Base-by-base conservation (phyloP, 2,329 filamentous ascomycete genomes). In the Zymoseptoria tritici region DNA sequence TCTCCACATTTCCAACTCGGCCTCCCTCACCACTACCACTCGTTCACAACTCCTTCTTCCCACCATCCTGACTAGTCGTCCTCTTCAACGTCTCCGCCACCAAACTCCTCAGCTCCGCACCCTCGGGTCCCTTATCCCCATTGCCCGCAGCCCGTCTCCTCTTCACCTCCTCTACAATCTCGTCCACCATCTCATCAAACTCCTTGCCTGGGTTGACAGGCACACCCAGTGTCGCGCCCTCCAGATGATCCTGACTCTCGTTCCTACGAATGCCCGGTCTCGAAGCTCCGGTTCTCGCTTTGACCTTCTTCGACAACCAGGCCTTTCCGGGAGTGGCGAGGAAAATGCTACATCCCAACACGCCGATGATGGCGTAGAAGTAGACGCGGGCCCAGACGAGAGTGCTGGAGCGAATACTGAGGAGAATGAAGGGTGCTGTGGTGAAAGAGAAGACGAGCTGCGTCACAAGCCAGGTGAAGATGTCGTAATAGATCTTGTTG, bases 401-500 rank as follows among this genome's bases (percentile, higher is more conserved):
- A 50, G 95, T 74, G 9, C 88, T 92, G 61, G 85, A 83, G 19
- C 79, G 76, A 64, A 97, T 85, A 21, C 80, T 81, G 22, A 99
- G 86, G 49, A 97, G 79, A 52, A 97, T 83, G 75, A 99, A 99
- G 0, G 94, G 94, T 0, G 87, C 82, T 0, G 87, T 89, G 56
- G 85, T 84, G 74, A 96, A 99, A 53, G 87, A 87, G 74, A 97
- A 91, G 2, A 85, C 84, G n/a, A 87, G 72, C 73, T 96, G 92
- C 0, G 92, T 96, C 11, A 84, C 80, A 24, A 96, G 56, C 75
- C 84, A 90, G 60, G 88, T 90, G 62, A 85, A 79, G 54, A 90
- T 70, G 70, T 99, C 94, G 76, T 99, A 99, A 77, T 91, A 93
- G 62, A 81, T 84, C 75, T 99, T 99, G 69, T 80, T 80, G 0